Conservation (phyloP, 306 rosid genomes). For the Myrica gale region DNA sequence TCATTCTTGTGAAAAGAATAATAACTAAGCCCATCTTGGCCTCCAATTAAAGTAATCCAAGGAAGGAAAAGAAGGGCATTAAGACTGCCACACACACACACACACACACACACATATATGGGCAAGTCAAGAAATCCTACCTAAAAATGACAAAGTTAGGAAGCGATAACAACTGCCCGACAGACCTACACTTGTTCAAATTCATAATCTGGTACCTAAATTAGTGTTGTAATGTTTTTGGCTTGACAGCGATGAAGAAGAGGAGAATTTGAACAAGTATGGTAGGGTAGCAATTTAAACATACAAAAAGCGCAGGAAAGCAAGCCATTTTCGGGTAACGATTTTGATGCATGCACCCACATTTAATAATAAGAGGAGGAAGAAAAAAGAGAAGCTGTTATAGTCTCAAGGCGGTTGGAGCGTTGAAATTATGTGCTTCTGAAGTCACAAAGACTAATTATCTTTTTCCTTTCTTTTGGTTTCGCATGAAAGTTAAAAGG, state of each 20-base stretch:
- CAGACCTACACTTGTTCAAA: background rate
- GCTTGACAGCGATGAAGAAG: background rate
- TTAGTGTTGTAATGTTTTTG: background rate
- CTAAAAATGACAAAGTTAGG: slow-evolving; percentile 23
- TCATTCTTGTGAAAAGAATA: background rate
- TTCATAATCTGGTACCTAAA: background rate
- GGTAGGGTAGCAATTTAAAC: too few relatives aligned
- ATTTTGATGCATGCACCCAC: background rate
- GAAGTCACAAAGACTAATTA: too few relatives aligned
- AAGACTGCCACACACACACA: background rate
- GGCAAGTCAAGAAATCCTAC: slow-evolving; percentile 22
- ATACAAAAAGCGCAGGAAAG: too few relatives aligned
- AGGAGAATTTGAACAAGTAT: background rate
- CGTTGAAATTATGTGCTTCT: too few relatives aligned
- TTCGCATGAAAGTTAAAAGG: too few relatives aligned
- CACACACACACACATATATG: too few relatives aligned
- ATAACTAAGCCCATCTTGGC: too few relatives aligned
- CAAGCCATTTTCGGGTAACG: background rate
- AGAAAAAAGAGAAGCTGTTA: too few relatives aligned
- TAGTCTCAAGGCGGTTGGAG: too few relatives aligned
- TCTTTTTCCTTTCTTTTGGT: too few relatives aligned
- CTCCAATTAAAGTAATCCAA: too few relatives aligned
- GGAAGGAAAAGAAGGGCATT: too few relatives aligned
- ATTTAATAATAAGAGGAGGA: background rate
- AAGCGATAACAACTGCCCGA: background rate